Conservation (phyloP, 1,284 basidiomycete species). For the Trametes sp. region DNA sequence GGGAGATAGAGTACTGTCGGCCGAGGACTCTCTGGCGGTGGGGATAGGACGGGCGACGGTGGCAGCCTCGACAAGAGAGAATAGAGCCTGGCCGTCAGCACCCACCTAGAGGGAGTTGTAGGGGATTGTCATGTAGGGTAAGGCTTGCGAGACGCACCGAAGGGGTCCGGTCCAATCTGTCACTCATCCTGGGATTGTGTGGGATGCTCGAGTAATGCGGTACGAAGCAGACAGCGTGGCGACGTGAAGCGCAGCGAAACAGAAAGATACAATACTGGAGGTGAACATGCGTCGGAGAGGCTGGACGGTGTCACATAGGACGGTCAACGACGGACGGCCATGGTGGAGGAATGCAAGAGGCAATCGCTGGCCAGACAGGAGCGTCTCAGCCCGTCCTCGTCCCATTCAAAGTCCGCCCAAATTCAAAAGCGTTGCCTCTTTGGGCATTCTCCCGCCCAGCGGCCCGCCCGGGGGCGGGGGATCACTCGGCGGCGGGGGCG, state of each 20-base stretch:
- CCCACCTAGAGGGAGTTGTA: slow-evolving; percentile 22
- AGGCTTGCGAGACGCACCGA: slow-evolving; percentile 14
- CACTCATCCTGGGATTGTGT: slow-evolving; percentile 19
- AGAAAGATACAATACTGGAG: slow-evolving; percentile 12
- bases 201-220: slow-evolving; percentile 17
- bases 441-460: slow-evolving; percentile 22
- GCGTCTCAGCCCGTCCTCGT: slow-evolving; percentile 16
- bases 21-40: slow-evolving; percentile 40
- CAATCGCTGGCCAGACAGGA: slow-evolving; percentile 20
- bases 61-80: slow-evolving; percentile 72
- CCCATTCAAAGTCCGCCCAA: slow-evolving; percentile 35
- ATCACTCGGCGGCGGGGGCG: background rate
- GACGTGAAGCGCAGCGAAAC: slow-evolving; percentile 7
- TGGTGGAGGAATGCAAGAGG: slow-evolving; percentile 28
- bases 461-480: slow-evolving; percentile 10
- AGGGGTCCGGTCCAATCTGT: slow-evolving; percentile 20
- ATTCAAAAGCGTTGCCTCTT: slow-evolving; percentile 29
- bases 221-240: slow-evolving; percentile 12
- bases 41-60: slow-evolving; percentile 57
- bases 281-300: slow-evolving; percentile 21
- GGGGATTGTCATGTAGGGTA: background rate
- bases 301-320: slow-evolving; percentile 22
- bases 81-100: slow-evolving; percentile 52
- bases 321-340: slow-evolving; percentile 29
- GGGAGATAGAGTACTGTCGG: slow-evolving; percentile 35